A percentile compares a stretch with the other conserved stretches of the same genome.
Conservation (phyloP, 2,329 filamentous ascomycete species). For the Harringtonia lauricola region DNA sequence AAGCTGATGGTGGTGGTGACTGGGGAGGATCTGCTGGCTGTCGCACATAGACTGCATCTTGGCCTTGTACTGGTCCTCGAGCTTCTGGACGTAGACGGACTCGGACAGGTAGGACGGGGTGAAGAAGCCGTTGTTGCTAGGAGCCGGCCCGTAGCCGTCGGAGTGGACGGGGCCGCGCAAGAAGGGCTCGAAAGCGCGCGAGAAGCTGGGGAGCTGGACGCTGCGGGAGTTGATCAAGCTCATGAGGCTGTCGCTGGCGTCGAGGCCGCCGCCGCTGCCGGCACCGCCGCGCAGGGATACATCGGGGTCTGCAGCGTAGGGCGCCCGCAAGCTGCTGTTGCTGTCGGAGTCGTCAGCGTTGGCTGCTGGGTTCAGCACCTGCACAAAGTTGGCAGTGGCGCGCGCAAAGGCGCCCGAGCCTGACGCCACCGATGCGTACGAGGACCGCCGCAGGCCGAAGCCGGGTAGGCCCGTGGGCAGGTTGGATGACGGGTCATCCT, state of each 20-base stretch:
- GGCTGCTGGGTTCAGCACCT: constrained; percentile 29
- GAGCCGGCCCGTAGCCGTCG: constrained; percentile 9
- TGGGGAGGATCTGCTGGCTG: constrained; percentile 22
- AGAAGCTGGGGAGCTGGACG: constrained; percentile 33
- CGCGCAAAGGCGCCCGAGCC: constrained; percentile 24
- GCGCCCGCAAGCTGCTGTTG: constrained; percentile 1
- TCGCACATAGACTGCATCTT: constrained; percentile 42
- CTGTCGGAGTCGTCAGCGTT: constrained; percentile 11
- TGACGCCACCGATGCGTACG: constrained; percentile 31
- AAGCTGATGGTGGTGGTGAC: constrained; percentile 14
- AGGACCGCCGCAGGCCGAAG: constrained; percentile 21
- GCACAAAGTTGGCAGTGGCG: constrained; percentile 34
- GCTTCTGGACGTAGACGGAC: constrained; percentile 65
- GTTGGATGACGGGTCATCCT: constrained; percentile 19
- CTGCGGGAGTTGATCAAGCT: constrained; percentile 14
- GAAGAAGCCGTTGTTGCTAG: constrained; percentile 48
- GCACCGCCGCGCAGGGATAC: background rate
- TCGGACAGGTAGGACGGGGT: constrained; percentile 72
- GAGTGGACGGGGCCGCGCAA: constrained; percentile 18
- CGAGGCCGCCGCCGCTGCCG: constrained; percentile 11
- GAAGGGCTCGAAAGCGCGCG: constrained; percentile 41
- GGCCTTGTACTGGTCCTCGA: constrained; percentile 59
- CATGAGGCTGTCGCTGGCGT: constrained; percentile 14
- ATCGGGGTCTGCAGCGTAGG: background rate
- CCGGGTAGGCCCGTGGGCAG: constrained; percentile 15